phyloP scores from a whole-genome alignment of 257 asterid genomes.

The Osmanthus fragrans region DNA sequence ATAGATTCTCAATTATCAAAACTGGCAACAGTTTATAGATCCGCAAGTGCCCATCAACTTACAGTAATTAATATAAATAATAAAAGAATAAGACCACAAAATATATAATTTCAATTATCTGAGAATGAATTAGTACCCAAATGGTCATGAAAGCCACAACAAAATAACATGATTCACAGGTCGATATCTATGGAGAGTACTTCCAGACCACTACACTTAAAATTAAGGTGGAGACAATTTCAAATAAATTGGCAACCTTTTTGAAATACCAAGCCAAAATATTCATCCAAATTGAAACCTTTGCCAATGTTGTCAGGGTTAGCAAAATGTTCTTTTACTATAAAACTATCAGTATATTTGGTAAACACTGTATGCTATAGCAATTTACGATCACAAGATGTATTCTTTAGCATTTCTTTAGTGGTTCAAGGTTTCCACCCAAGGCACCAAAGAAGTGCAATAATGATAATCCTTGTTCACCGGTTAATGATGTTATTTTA shows the following conservation, averaged over 20 bases:
- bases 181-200: background rate
- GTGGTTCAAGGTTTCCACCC: slow-evolving; percentile 6
- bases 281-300: slow-evolving; percentile 15
- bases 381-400: background rate
- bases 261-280: background rate
- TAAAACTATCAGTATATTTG: slow-evolving; percentile 7
- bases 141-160: background rate
- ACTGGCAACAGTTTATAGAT: background rate
- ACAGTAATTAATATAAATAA: background rate
- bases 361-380: background rate
- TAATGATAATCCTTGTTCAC: background rate
- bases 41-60: background rate
- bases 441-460: background rate
- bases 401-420: slow-evolving; percentile 17
- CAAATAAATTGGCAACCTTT: slow-evolving; percentile 4
- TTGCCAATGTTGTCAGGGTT: background rate
- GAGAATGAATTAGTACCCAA: background rate
- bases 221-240: background rate
- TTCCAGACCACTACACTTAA: slow-evolving; percentile 11
- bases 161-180: background rate
- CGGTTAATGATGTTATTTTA: background rate
- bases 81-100: background rate
- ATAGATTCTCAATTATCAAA: background rate
- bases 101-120: background rate
- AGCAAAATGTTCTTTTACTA: background rate